Evolutionary conservation across 2,329 filamentous ascomycete species (phyloP).

Genomic region (Trichoderma asperellum): DNA sequence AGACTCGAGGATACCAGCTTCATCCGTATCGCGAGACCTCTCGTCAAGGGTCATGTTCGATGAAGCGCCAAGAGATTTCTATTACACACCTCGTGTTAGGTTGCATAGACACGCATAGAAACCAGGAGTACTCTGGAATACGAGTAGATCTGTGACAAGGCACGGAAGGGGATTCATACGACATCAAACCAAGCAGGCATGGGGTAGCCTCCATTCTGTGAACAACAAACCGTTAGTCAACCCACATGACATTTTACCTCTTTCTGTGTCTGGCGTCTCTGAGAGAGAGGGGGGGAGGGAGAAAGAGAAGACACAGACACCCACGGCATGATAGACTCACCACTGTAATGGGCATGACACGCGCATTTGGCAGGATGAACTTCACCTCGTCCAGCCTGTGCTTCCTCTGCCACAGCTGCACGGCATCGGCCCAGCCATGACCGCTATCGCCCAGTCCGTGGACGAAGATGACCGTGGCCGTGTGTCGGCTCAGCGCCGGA

Average conservation of each 20-base stretch:
- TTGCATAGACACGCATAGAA: background rate
- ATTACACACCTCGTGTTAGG: background rate
- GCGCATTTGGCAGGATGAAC: conserved; percentile 93
- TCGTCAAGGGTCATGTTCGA: background rate
- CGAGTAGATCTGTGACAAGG: background rate
- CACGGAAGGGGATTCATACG: conserved; percentile 46
- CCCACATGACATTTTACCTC: background rate
- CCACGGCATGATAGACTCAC: conserved; percentile 36
- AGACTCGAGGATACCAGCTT: conserved; percentile 72
- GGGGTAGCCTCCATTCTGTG: conserved; percentile 70
- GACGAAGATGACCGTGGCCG: conserved; percentile 90
- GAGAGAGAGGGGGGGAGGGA: background rate
- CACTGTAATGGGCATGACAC: conserved; percentile 79
- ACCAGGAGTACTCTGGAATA: background rate
- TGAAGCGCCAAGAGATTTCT: conserved; percentile 44
- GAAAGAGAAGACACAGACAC: background rate
- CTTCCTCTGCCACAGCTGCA: conserved; percentile 83
- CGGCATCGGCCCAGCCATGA: conserved; percentile 77
- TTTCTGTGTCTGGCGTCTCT: background rate
- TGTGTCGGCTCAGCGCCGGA: conserved; percentile 80
- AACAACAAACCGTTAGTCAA: background rate
- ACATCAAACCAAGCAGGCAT: conserved; percentile 94
- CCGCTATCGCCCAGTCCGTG: conserved; percentile 90
- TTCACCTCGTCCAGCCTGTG: conserved; percentile 85
- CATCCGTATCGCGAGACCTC: conserved; percentile 58